Evolutionary conservation across 495 filamentous ascomycete genomes (phyloP).

Genomic region (Aspergillus campestris): DNA sequence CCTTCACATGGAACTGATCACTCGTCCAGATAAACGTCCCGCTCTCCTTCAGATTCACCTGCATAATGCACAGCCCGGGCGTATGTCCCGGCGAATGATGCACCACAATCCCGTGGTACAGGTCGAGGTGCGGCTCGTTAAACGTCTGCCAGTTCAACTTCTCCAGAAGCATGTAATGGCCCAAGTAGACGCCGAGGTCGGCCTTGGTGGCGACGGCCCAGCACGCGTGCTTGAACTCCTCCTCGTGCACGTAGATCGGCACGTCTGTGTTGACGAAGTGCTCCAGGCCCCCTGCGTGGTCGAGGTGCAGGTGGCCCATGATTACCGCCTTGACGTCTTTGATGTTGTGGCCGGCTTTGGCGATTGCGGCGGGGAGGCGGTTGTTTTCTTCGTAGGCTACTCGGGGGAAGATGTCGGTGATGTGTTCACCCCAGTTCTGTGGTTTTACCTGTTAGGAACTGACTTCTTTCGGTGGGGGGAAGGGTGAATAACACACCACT

Average conservation of each 20-base stretch:
- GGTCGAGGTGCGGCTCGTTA: conserved; percentile 19
- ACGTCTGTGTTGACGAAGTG: conserved; percentile 40
- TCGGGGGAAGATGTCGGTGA: conserved; percentile 41
- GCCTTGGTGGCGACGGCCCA: conserved; percentile 36
- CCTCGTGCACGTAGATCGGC: conserved; percentile 45
- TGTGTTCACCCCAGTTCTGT: conserved; percentile 28
- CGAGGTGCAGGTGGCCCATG: conserved; percentile 45
- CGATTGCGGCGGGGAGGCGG: conserved; percentile 37
- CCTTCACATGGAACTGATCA: conserved; percentile 35
- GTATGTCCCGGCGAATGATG: conserved; percentile 35
- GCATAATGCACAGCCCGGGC: conserved; percentile 29
- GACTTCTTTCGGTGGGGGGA: too few species aligned
- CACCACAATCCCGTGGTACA: conserved; percentile 29
- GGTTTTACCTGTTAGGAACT: neutral
- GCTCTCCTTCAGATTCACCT: conserved; percentile 27
- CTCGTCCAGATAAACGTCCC: conserved; percentile 39
- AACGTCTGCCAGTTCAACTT: conserved; percentile 30
- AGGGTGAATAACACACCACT: conserved; percentile 10
- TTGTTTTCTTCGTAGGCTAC: conserved; percentile 30
- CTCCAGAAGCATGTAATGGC: conserved; percentile 27
- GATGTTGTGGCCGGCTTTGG: conserved; percentile 38
- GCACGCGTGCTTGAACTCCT: conserved; percentile 42
- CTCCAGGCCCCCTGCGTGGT: conserved; percentile 47
- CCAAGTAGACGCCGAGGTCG: conserved; percentile 37
- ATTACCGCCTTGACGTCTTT: conserved; percentile 46